Percentiles rank a stretch among this genome's conserved stretches.
Evolutionary conservation across 2,329 filamentous ascomycete species (phyloP).

Genomic region (Pseudogymnoascus sp.): DNA sequence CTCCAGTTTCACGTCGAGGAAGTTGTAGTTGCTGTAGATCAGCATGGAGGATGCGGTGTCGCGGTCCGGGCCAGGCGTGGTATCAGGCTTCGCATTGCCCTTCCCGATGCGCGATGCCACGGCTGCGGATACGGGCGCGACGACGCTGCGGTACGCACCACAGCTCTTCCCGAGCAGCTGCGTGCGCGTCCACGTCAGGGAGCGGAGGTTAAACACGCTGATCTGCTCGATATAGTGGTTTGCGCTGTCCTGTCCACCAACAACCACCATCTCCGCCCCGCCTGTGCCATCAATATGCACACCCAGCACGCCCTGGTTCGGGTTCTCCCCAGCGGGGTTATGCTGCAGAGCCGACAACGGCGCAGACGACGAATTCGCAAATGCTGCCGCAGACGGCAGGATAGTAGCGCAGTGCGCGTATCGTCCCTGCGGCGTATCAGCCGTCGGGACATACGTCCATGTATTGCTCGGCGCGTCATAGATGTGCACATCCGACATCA

Average conservation of each 20-base stretch:
- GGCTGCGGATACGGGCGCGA: slow-evolving; percentile 68
- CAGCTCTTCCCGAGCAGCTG: slow-evolving; percentile 83
- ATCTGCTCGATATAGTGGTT: slow-evolving; percentile 99
- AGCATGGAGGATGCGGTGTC: slow-evolving; percentile 60
- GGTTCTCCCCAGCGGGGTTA: slow-evolving; percentile 73
- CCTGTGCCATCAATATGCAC: slow-evolving; percentile 84
- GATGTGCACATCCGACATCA: slow-evolving; percentile 97
- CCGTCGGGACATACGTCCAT: slow-evolving; percentile 76
- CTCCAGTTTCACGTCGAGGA: slow-evolving; percentile 92
- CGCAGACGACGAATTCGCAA: slow-evolving; percentile 68
- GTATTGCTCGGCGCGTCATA: slow-evolving; percentile 76
- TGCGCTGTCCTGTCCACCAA: slow-evolving; percentile 91
- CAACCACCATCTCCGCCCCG: slow-evolving; percentile 93
- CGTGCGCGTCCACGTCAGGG: slow-evolving; percentile 90
- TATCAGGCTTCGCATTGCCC: slow-evolving; percentile 25
- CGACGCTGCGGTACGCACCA: slow-evolving; percentile 92
- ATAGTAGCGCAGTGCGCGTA: slow-evolving; percentile 97
- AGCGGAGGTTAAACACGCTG: slow-evolving; percentile 93
- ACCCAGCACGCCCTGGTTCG: slow-evolving; percentile 81
- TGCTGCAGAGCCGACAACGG: slow-evolving; percentile 82
- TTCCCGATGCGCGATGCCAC: slow-evolving; percentile 60
- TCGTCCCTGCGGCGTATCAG: slow-evolving; percentile 77
- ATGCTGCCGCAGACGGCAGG: slow-evolving; percentile 76
- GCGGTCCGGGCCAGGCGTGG: slow-evolving; percentile 31
- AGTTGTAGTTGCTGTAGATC: slow-evolving; percentile 99